phyloP scores from a whole-genome alignment of 164 flowering plant genomes.

The Berberis vulgaris region DNA sequence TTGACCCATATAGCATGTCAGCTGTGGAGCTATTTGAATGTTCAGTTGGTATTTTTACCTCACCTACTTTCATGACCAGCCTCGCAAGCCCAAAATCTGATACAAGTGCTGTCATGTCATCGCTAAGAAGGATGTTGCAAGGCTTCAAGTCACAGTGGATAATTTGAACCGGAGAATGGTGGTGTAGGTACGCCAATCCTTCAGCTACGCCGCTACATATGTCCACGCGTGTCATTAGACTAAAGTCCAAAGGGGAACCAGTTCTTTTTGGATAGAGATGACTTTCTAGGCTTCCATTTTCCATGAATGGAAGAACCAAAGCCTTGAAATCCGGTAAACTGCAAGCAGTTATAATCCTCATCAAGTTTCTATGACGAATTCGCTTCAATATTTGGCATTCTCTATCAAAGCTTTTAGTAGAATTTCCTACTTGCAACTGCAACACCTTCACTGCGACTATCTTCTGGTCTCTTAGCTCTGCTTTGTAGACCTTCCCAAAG shows the following conservation, averaged over 20 bases:
- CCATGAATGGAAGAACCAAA: conserved; percentile 28
- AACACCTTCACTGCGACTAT: conserved; percentile 22
- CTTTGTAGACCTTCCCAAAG: conserved; percentile 24
- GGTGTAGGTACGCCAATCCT: conserved; percentile 30
- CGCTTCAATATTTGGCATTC: conserved; percentile 27
- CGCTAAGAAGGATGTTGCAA: conserved; percentile 22
- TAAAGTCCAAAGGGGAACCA: conserved; percentile 7
- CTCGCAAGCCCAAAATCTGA: conserved; percentile 29
- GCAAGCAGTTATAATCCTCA: conserved; percentile 29
- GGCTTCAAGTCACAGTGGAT: conserved; percentile 33
- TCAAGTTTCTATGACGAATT: conserved; percentile 23
- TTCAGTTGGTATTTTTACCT: conserved; percentile 2
- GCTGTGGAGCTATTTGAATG: conserved; percentile 13
- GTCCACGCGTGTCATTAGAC: conserved; percentile 15
- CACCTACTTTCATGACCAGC: conserved; percentile 17
- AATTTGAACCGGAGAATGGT: conserved; percentile 27
- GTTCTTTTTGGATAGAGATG: conserved; percentile 17
- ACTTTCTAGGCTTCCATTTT: conserved; percentile 27
- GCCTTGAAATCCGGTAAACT: conserved; percentile 26
- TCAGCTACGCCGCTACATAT: conserved; percentile 26
- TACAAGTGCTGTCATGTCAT: conserved; percentile 27
- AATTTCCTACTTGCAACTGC: conserved; percentile 17
- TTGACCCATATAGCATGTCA: conserved; percentile 17
- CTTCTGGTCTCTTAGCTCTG: conserved; percentile 16
- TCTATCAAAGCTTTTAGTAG: conserved; percentile 21